Evolutionary conservation across 352 stramenopile species (phyloP), one percentile per base, ranked within the genome.

Genomic region (Phytophthora pinifolia): DNA sequence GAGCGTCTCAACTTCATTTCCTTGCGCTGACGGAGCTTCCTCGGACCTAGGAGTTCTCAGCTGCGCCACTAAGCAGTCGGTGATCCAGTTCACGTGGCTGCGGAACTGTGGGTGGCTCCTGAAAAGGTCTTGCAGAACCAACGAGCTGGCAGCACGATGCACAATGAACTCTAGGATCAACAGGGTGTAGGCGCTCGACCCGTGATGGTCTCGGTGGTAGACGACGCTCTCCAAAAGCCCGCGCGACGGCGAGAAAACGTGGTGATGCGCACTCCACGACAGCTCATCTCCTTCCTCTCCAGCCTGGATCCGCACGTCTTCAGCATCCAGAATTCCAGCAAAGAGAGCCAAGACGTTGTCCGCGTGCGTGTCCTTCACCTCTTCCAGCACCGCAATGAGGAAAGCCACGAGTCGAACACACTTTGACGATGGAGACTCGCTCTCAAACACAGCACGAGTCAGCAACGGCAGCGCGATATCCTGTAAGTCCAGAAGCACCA

Each of bases 161-260:
- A 88, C 36, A 9, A 64, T 60, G 51, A 92, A 86, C 22, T 73
- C 63, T 1, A 92, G 59, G 7, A 92, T 50, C 27, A 81, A 50
- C 42, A 83, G 76, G 5, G 74, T 74, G 49, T 83, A 84, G 31
- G 76, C 54, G 33, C 72, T 71, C 3, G 73, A 57, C 3, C 52
- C 70, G 2, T 53, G 51, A 20, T 85, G 75, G 46, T 84, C 75
- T 43, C 76, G 70, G 41, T 88, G 89, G 57, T 88, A 92, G 2
- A 56, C 55, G 6, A 79, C 79, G 3, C 68, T 81, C 49, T 92
- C 79, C 0, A 92, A 59, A 14, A 88, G 20, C 0, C 79, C 79
- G 14, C 68, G 66, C 1, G 69, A 67, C 2, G 79, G 68, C 0
- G 77, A 92, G 29, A 88, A 77, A 7, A 92, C 34, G 17, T 81